phyloP scores from a whole-genome alignment of 305 asterid species.

The Fraxinus sp. region DNA sequence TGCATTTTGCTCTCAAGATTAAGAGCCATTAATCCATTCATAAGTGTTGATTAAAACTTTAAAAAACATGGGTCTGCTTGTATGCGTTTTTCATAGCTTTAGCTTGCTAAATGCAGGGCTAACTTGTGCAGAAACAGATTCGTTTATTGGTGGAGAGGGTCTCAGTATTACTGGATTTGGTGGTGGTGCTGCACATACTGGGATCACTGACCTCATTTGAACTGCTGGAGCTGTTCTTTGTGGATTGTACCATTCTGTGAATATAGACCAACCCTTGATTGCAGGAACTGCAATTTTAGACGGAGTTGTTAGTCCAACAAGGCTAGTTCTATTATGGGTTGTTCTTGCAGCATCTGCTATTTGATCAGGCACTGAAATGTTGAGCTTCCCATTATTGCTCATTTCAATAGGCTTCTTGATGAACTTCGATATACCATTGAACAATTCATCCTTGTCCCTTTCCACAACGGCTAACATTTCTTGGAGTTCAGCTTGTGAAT shows the following conservation, averaged over 20 bases:
- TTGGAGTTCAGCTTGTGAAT: slow-evolving; percentile 4
- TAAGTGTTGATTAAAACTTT: not conserved
- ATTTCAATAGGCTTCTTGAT: slow-evolving; percentile 25
- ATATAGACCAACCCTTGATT: slow-evolving; percentile 15
- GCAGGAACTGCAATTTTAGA: not conserved
- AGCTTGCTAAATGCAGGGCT: slow-evolving; percentile 31
- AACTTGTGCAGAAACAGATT: not conserved
- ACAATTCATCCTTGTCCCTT: slow-evolving; percentile 33
- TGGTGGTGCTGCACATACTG: slow-evolving; percentile 55
- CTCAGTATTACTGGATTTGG: slow-evolving; percentile 22
- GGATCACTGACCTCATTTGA: slow-evolving; percentile 59
- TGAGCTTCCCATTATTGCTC: slow-evolving; percentile 6
- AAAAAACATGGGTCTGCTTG: not conserved
- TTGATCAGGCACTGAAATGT: not conserved
- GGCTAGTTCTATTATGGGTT: not conserved
- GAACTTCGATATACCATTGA: slow-evolving; percentile 24
- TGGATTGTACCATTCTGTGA: slow-evolving; percentile 8
- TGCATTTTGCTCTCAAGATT: slow-evolving; percentile 1
- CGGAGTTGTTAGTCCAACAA: not conserved
- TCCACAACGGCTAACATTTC: not conserved
- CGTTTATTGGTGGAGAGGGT: slow-evolving; percentile 1
- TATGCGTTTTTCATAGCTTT: slow-evolving; percentile 26
- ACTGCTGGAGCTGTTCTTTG: slow-evolving; percentile 55
- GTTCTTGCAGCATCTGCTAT: not conserved
- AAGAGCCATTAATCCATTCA: not conserved